Conservation (phyloP, 305 asterid genomes). For the Solanum hybrid region DNA sequence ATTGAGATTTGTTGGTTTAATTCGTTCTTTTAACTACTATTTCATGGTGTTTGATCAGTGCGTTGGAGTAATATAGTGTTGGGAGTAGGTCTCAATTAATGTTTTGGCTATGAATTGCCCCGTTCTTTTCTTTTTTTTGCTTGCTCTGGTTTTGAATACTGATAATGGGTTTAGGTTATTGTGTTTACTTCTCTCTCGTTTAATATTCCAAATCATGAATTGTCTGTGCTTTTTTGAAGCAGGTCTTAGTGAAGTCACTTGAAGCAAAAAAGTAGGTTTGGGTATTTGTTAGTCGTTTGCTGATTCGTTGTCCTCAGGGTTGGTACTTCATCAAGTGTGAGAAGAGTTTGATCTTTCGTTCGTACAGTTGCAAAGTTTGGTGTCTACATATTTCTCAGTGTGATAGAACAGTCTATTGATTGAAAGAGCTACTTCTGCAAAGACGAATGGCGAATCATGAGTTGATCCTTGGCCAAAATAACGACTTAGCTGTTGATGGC, state of each 20-base stretch:
- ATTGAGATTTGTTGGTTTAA: not conserved
- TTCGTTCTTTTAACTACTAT: not conserved
- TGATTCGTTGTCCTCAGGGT: not conserved
- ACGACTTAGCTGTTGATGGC: conserved; percentile 30
- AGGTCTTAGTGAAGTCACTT: not conserved
- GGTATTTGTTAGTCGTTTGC: not conserved
- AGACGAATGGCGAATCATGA: conserved; percentile 51
- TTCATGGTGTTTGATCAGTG: not conserved
- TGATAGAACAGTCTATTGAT: not conserved
- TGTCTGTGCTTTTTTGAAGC: not conserved
- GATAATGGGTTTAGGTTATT: not conserved
- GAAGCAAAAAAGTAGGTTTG: not conserved
- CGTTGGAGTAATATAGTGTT: not conserved
- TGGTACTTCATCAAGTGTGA: not conserved
- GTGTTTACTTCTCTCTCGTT: not conserved
- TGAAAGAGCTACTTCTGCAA: not conserved
- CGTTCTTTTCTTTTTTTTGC: too few species aligned
- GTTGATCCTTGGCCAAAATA: conserved; percentile 43
- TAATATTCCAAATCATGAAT: not conserved
- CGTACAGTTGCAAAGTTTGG: not conserved
- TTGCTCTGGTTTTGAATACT: not conserved
- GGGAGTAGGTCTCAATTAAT: not conserved
- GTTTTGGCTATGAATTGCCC: not conserved
- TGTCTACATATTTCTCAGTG: not conserved
- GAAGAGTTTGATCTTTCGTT: not conserved